Conservation (phyloP, 2,329 filamentous ascomycete species). For the Fusarium euwallaceae region DNA sequence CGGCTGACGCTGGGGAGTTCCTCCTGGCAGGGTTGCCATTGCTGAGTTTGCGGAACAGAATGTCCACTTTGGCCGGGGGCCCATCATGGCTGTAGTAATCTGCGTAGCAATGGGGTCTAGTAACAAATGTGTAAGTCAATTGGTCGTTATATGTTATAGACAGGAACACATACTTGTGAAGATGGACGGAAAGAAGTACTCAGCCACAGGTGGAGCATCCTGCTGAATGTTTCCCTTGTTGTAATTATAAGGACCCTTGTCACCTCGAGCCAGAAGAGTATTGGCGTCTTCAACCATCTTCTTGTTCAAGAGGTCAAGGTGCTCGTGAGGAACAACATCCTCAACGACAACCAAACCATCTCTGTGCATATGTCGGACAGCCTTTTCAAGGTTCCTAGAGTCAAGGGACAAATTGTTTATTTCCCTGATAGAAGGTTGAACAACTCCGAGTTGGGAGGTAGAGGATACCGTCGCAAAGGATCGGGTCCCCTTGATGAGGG, state of each 20-base stretch:
- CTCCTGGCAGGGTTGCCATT: slow-evolving; percentile 62
- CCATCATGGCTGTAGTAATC: slow-evolving; percentile 66
- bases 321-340: slow-evolving; percentile 62
- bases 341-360: slow-evolving; percentile 71
- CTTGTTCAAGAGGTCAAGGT: slow-evolving; percentile 67
- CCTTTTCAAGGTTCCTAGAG: slow-evolving; percentile 67
- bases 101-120: slow-evolving; percentile 68
- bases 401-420: slow-evolving; percentile 54
- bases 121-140: slow-evolving; percentile 1
- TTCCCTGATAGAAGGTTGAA: slow-evolving; percentile 58
- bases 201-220: slow-evolving; percentile 65
- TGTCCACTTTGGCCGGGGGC: slow-evolving; percentile 67
- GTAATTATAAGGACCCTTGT: slow-evolving; percentile 72
- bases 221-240: slow-evolving; percentile 74
- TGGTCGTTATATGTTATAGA: too few species aligned
- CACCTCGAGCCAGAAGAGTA: slow-evolving; percentile 62
- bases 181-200: slow-evolving; percentile 63
- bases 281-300: slow-evolving; percentile 72
- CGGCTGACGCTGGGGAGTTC: slow-evolving; percentile 61
- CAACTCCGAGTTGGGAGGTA: slow-evolving; percentile 24
- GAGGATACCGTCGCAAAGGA: slow-evolving; percentile 22
- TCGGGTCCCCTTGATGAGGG: slow-evolving; percentile 11
- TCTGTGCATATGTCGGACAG: slow-evolving; percentile 62
- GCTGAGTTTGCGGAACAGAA: slow-evolving; percentile 71
- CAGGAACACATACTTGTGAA: slow-evolving; percentile 62